A percentile compares a stretch with the other conserved stretches of the same genome.
Conservation (phyloP, 805 yeast species). For the Hermanozyma aechmeae region DNA sequence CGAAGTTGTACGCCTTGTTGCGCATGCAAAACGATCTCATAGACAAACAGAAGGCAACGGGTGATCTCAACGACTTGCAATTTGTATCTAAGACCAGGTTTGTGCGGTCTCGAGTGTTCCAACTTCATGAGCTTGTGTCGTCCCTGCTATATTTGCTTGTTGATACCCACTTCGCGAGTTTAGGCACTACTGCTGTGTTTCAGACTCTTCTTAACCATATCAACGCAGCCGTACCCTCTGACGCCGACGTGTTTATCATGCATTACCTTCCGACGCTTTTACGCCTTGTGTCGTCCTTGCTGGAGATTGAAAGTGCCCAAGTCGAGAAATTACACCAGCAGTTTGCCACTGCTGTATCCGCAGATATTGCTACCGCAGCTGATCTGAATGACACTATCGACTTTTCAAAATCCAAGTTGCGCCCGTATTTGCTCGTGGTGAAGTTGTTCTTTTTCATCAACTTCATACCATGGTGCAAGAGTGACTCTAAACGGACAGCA, state of each 20-base stretch:
- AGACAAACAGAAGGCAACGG: constrained; percentile 38
- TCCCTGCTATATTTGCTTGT: constrained; percentile 51
- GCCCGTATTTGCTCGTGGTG: constrained; percentile 33
- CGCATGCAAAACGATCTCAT: constrained; percentile 41
- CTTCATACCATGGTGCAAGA: constrained; percentile 63
- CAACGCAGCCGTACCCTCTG: constrained; percentile 29
- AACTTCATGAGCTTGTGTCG: constrained; percentile 64
- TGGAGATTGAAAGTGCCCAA: constrained; percentile 29
- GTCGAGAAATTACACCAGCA: constrained; percentile 27
- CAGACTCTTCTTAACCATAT: constrained; percentile 35
- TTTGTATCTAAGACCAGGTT: constrained; percentile 36
- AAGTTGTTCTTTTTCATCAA: constrained; percentile 43
- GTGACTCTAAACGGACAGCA: constrained; percentile 26
- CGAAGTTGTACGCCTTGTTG: constrained; percentile 47
- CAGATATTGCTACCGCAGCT: constrained; percentile 15
- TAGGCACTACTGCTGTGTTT: constrained; percentile 24
- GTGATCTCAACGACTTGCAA: constrained; percentile 38
- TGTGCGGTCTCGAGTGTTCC: constrained; percentile 53
- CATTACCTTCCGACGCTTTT: constrained; percentile 59
- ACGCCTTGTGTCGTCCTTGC: constrained; percentile 30
- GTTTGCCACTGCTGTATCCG: constrained; percentile 24
- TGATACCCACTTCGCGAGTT: constrained; percentile 22
- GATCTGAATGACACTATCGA: constrained; percentile 17
- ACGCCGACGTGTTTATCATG: constrained; percentile 55
- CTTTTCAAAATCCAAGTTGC: constrained; percentile 20